Evolutionary conservation across 2,329 filamentous ascomycete genomes (phyloP).

Genomic region (Alternaria gansuensis): DNA sequence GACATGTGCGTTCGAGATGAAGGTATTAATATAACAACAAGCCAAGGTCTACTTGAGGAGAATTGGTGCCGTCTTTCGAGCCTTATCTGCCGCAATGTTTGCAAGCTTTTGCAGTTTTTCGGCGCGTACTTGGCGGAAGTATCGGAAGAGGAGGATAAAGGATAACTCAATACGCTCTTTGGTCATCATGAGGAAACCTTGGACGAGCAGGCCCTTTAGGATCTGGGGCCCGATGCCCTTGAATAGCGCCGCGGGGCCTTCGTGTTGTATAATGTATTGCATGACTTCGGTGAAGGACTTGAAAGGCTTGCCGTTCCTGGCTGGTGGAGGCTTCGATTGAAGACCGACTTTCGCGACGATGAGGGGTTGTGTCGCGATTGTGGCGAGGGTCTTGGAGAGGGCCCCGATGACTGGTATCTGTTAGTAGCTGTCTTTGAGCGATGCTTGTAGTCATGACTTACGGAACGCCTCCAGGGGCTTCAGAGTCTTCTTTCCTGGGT

Average conservation of each 20-base stretch:
- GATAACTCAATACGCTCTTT: slow-evolving; percentile 94
- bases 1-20: slow-evolving; percentile 17
- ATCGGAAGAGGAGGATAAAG: slow-evolving; percentile 86
- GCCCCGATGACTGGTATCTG: slow-evolving; percentile 77
- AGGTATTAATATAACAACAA: slow-evolving; percentile 10
- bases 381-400: slow-evolving; percentile 90
- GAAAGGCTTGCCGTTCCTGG: slow-evolving; percentile 87
- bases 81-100: slow-evolving; percentile 68
- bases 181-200: slow-evolving; percentile 98
- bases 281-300: slow-evolving; percentile 94
- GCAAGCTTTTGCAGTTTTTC: slow-evolving; percentile 75
- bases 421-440: slow-evolving; percentile 24
- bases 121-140: slow-evolving; percentile 74
- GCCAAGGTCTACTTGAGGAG: slow-evolving; percentile 40
- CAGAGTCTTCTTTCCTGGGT: slow-evolving; percentile 77
- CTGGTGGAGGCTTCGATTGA: slow-evolving; percentile 88
- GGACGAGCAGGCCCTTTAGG: slow-evolving; percentile 88
- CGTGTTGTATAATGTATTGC: slow-evolving; percentile 88
- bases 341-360: slow-evolving; percentile 98
- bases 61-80: slow-evolving; percentile 45
- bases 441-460: slow-evolving; percentile 61
- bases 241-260: slow-evolving; percentile 85
- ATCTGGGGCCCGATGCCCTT: slow-evolving; percentile 97
- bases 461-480: slow-evolving; percentile 89
- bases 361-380: slow-evolving; percentile 89